These are phyloP conservation scores for Yamadazyma diospyri DNA, from an alignment of 1,139 yeast species.

Conservation along the genomic window DNA sequence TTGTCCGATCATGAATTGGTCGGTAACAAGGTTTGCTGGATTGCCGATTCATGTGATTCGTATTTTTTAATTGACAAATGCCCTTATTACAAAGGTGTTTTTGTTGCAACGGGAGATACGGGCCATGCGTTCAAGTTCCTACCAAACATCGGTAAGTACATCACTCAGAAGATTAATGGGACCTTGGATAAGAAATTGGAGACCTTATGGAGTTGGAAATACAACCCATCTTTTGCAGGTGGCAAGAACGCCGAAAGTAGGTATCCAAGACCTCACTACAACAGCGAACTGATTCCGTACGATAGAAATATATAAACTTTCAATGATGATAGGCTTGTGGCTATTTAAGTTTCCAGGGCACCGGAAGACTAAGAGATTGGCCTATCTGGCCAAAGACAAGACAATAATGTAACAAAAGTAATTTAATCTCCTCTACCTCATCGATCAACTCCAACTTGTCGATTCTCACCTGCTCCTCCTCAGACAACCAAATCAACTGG, in stretches of 20 bases:
- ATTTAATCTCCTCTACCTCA: slow-evolving; percentile 80
- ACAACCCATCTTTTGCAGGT: slow-evolving; percentile 17
- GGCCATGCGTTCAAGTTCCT: slow-evolving; percentile 40
- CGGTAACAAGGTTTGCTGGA: slow-evolving; percentile 30
- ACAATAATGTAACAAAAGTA: slow-evolving; percentile 78
- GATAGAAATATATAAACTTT: too few relatives aligned
- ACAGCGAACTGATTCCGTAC: slow-evolving; percentile 7
- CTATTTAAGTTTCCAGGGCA: slow-evolving; percentile 4
- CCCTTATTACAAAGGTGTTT: slow-evolving; percentile 32
- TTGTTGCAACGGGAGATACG: slow-evolving; percentile 45
- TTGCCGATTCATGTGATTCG: slow-evolving; percentile 40
- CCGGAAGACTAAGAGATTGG: neutral
- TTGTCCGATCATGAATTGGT: slow-evolving; percentile 12
- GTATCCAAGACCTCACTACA: slow-evolving; percentile 16
- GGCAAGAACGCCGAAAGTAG: slow-evolving; percentile 15
- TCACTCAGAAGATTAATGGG: slow-evolving; percentile 24
- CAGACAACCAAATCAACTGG: slow-evolving; percentile 40
- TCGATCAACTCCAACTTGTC: slow-evolving; percentile 73
- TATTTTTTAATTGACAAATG: slow-evolving; percentile 38
- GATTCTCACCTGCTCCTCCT: slow-evolving; percentile 49
- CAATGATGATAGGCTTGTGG: too few relatives aligned
- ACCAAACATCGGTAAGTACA: slow-evolving; percentile 30
- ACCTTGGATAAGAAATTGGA: slow-evolving; percentile 19
- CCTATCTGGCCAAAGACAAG: slow-evolving; percentile 22
- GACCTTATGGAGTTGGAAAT: slow-evolving; percentile 30